These are phyloP conservation scores for Epichloe bromicola DNA, from an alignment of 2,329 filamentous ascomycete genomes.

Conservation along the genomic window DNA sequence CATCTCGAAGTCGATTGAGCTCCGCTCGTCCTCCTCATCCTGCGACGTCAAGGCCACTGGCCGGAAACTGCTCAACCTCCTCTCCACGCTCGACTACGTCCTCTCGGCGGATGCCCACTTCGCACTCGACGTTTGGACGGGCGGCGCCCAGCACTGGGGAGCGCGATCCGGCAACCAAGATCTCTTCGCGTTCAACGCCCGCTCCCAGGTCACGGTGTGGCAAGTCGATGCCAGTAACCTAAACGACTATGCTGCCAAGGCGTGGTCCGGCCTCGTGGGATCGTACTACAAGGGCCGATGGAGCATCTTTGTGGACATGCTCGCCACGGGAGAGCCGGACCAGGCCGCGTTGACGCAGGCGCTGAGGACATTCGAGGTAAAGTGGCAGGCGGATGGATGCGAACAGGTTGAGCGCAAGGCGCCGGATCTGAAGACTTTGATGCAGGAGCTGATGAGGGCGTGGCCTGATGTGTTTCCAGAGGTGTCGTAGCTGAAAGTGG, in stretches of 20 bases:
- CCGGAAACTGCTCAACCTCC: constrained; percentile 18
- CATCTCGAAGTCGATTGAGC: constrained; percentile 10
- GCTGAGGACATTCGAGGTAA: constrained; percentile 1
- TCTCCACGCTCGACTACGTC: constrained; percentile 26
- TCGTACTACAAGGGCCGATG: constrained; percentile 34
- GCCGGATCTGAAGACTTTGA: neutral
- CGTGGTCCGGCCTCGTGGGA: constrained; percentile 32
- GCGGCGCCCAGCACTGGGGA: constrained; percentile 19
- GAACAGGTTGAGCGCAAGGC: neutral
- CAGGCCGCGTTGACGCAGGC: neutral
- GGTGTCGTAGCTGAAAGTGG: neutral
- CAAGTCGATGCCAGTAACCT: constrained; percentile 21
- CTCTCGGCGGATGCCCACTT: constrained; percentile 29
- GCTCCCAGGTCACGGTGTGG: constrained; percentile 39
- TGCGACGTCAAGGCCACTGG: constrained; percentile 10
- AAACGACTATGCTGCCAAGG: constrained; percentile 35
- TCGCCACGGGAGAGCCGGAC: constrained; percentile 10
- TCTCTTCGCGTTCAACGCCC: constrained; percentile 31
- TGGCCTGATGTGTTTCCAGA: constrained; percentile 1
- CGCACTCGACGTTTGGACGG: constrained; percentile 27
- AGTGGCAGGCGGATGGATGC: neutral
- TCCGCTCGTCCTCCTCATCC: constrained; percentile 10
- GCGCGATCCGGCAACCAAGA: constrained; percentile 12
- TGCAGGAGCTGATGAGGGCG: neutral
- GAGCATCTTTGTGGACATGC: constrained; percentile 30